Evolutionary conservation across 352 stramenopile species (phyloP).

Genomic region (Globisporangium iwayamae): DNA sequence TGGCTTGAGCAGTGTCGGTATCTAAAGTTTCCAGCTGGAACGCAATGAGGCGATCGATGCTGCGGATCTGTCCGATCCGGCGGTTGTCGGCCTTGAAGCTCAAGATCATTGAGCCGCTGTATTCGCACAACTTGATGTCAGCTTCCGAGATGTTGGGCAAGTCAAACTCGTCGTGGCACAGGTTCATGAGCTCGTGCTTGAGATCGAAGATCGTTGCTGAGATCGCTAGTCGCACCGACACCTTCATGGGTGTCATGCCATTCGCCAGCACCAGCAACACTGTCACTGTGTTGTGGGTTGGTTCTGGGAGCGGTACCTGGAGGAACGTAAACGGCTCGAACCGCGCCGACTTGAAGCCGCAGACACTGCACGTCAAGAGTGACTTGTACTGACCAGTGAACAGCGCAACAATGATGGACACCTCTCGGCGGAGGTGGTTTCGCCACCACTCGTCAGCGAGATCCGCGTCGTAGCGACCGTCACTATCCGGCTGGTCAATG

Average conservation of each 20-base stretch:
- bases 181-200: conserved; percentile 80
- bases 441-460: conserved; percentile 99
- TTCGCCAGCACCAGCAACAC: conserved; percentile 75
- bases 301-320: conserved; percentile 83
- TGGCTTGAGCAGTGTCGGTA: conserved; percentile 62
- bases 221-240: conserved; percentile 78
- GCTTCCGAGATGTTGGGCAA: conserved; percentile 55
- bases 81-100: conserved; percentile 87
- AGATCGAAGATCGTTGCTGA: conserved; percentile 84
- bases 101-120: conserved; percentile 81
- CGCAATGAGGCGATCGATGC: conserved; percentile 81
- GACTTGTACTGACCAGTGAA: conserved; percentile 99
- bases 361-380: conserved; percentile 94
- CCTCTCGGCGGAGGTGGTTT: conserved; percentile 96
- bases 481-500: conserved; percentile 96
- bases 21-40: conserved; percentile 82
- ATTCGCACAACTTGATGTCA: conserved; percentile 87
- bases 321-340: conserved; percentile 94
- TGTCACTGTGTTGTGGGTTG: conserved; percentile 81
- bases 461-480: conserved; percentile 96
- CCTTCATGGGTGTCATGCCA: conserved; percentile 70
- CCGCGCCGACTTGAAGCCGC: conserved; percentile 91
- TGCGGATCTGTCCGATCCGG: conserved; percentile 80
- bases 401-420: conserved; percentile 98
- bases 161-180: conserved; percentile 74